Conservation (phyloP, 1,284 basidiomycete species). For the Ustilago sp. region DNA sequence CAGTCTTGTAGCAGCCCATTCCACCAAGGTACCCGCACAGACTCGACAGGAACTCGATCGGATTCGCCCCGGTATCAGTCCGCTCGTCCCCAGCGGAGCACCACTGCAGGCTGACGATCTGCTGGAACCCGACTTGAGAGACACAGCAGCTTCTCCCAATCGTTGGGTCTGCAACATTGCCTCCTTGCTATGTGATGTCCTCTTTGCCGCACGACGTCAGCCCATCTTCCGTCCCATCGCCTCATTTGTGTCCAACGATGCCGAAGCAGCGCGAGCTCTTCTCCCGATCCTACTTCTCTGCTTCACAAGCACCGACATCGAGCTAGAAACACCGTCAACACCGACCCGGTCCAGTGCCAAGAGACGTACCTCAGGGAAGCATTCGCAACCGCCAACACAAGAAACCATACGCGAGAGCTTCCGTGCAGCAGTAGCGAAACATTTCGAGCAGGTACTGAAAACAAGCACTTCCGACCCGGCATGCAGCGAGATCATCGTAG, state of each 20-base stretch:
- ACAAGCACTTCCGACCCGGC: conserved; percentile 71
- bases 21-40: conserved; percentile 8
- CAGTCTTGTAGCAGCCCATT: conserved; percentile 1
- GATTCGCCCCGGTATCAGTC: conserved; percentile 23
- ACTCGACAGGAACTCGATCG: conserved; percentile 26
- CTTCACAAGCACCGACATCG: conserved; percentile 20
- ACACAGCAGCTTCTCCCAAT: conserved; percentile 72
- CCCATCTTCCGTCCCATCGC: conserved; percentile 79
- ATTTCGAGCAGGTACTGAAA: conserved; percentile 72
- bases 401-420: conserved; percentile 1
- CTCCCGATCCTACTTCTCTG: conserved; percentile 81
- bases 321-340: conserved; percentile 56
- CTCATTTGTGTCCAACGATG: conserved; percentile 75
- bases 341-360: conserved; percentile 4
- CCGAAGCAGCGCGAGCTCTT: conserved; percentile 76
- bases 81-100: not conserved
- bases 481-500: conserved; percentile 78
- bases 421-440: conserved; percentile 54
- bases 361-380: conserved; percentile 4
- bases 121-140: conserved; percentile 11
- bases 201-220: conserved; percentile 70
- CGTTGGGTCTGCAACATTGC: conserved; percentile 79
- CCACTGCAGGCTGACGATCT: not conserved
- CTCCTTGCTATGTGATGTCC: conserved; percentile 75
- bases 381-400: conserved; percentile 7